Conservation (phyloP, 257 asterid genomes). For the Parsonsia alboflavescens region DNA sequence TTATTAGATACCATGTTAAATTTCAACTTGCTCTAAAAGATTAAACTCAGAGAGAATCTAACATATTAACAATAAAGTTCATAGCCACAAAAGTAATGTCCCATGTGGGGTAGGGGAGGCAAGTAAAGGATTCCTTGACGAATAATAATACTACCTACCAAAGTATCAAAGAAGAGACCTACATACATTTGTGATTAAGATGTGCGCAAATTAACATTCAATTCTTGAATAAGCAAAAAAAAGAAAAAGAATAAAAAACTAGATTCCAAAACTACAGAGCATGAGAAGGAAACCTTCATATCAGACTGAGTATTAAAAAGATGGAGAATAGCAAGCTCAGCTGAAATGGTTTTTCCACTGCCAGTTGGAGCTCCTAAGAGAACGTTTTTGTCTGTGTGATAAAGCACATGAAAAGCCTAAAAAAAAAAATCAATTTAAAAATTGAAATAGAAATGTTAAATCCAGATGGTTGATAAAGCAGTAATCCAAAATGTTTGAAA, state of each 20-base stretch:
- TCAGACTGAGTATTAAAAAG: constrained; percentile 85
- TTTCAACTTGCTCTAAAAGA: too few species aligned
- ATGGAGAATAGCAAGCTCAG: constrained; percentile 99
- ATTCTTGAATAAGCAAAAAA: background rate
- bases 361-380: constrained; percentile 99
- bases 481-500: background rate
- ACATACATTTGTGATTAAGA: background rate
- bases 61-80: too few species aligned
- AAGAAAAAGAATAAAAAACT: background rate
- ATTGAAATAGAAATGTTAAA: constrained; percentile 19
- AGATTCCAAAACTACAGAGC: background rate
- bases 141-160: background rate
- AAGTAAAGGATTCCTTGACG: background rate
- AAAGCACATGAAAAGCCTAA: constrained; percentile 91
- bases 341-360: constrained; percentile 98
- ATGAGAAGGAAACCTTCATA: constrained; percentile 55
- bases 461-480: background rate
- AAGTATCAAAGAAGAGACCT: constrained; percentile 4
- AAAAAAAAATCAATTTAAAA: constrained; percentile 25
- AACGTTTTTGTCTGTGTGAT: constrained; percentile 88
- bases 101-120: background rate
- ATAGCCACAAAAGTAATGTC: background rate
- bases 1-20: too few species aligned
- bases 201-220: background rate
- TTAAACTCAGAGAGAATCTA: too few species aligned